Base-by-base conservation (phyloP, 2,329 filamentous ascomycete species). In the Arachnopeziza araneosa region DNA sequence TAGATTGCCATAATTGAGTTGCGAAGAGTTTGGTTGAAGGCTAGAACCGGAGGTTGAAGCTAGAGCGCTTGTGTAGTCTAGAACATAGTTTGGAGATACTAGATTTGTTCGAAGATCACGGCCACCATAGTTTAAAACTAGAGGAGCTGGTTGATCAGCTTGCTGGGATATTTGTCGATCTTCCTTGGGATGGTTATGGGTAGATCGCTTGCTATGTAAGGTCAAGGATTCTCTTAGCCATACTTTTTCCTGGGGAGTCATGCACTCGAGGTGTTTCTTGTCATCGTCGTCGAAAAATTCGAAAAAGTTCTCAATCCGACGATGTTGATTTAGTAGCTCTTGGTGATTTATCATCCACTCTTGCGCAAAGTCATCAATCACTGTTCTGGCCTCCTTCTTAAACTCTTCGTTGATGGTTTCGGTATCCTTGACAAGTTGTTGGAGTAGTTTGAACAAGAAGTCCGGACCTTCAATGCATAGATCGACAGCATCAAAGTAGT, bases 401-500 rank as follows among this genome's bases (percentile, higher is more conserved):
- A 23, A 44, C 36, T 44, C 36, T 19, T 44, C 6, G 17, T 19
- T 19, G 17, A 44, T 24, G 24, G 32, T 24, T 14, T 55, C 48
- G 52, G 24, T 23, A 23, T 44, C 56, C 57, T 58, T 21, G 12
- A 57, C 61, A 22, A 74, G 65, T 2, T 63, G 54, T 24, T 62
- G 36, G 17, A 73, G 57, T 21, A 74, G 68, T n/a, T 64, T 62
- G 24, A 54, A 70, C 36, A 71, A 70, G 57, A 74, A 74, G 0
- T 44, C 36, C 14, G 66, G 60, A 24, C 68, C 66, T 21, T 74
- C 64, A 30, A 66, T 54, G 49, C 64, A 67, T 14, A 72, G 63
- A 61, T 74, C 72, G 30, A 67, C 65, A 4, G 64, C 65, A 64
- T 74, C 72, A 59, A 72, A 74, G 56, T 70, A 73, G 9, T 66